Percentiles rank a stretch among this genome's conserved stretches.
Conservation (phyloP, 2,329 filamentous ascomycete genomes). For the Aspergillus versicolor region DNA sequence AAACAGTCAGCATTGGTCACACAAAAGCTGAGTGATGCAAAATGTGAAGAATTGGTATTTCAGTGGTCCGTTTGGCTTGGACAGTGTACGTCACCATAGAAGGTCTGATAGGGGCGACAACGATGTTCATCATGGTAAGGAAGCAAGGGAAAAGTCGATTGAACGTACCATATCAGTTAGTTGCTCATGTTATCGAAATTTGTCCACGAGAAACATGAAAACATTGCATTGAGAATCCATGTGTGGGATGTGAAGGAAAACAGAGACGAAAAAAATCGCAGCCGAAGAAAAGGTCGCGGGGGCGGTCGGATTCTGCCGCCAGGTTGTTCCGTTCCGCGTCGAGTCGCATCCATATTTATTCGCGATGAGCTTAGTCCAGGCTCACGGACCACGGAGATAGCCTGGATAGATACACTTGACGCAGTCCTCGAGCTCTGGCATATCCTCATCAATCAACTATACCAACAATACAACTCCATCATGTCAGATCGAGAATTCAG, state of each 20-base stretch:
- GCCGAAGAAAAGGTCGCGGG: conserved; percentile 20
- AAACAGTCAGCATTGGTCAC: conserved; percentile 26
- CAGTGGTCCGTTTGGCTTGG: conserved; percentile 63
- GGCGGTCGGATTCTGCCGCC: conserved; percentile 30
- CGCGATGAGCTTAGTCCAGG: conserved; percentile 5
- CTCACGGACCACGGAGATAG: background rate
- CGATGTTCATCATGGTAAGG: conserved; percentile 55
- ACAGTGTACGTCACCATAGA: conserved; percentile 61
- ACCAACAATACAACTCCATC: conserved; percentile 9
- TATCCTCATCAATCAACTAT: background rate
- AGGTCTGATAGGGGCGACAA: conserved; percentile 65
- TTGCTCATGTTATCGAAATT: background rate
- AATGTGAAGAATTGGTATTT: conserved; percentile 25
- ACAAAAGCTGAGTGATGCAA: conserved; percentile 5
- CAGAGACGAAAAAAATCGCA: conserved; percentile 24
- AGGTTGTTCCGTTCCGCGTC: conserved; percentile 20
- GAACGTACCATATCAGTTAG: conserved; percentile 30
- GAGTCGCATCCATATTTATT: conserved; percentile 17
- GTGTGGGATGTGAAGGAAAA: conserved; percentile 18
- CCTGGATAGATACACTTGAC: background rate
- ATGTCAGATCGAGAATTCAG: conserved; percentile 59
- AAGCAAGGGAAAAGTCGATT: conserved; percentile 7
- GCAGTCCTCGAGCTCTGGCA: background rate
- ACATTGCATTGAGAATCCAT: conserved; percentile 11
- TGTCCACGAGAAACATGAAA: background rate